Evolutionary conservation across 1,139 yeast genomes (phyloP), one percentile per base, ranked within the genome.

Genomic region (Pichia terricola): DNA sequence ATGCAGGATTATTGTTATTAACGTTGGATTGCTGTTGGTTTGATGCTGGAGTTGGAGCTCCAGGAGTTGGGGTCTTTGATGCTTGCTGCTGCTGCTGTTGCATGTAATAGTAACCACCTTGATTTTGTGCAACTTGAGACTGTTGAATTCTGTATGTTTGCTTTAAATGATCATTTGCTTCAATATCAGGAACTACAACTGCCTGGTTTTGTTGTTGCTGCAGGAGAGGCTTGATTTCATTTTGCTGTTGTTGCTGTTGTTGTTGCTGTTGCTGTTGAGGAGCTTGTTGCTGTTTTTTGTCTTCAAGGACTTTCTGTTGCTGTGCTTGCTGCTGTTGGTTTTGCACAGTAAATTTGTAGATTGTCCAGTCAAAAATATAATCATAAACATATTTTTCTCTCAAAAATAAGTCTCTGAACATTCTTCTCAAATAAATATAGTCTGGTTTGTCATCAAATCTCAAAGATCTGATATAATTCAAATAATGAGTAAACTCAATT

Each of bases 401-500:
- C 53, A 86, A 74, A 63, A 88, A 87, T 60, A 91, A 72, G 61
- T 89, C 96, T 59, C 96, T 79, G 66, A 91, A 83, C 49, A 91
- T 72, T 63, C 87, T 83, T 60, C 97, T 82, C 64, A 91, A 74
- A 62, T 83, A 89, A 42, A 83, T 77, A 64, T 91, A 91, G 66
- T 91, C 97, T 6, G 98, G 98, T 63, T 88, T 87, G 64, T 91
- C 97, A 60, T 91, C 97, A 62, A 91, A 91, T 54, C 96, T 77
- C 59, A 91, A 75, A 41, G 94, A 82, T 56, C 94, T 85, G 48
- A 94, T 83, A 64, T 91, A 91, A 57, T 81, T 79, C 73, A 91
- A 75, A 63, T 88, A 89, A 58, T 85, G 85, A 56, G 85, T 79
- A 62, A 91, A 89, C 65, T 91, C 97, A 45, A 75, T 72, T 30